phyloP scores from a whole-genome alignment of 495 filamentous ascomycete species.

The Trichocladium uniseriatum region DNA sequence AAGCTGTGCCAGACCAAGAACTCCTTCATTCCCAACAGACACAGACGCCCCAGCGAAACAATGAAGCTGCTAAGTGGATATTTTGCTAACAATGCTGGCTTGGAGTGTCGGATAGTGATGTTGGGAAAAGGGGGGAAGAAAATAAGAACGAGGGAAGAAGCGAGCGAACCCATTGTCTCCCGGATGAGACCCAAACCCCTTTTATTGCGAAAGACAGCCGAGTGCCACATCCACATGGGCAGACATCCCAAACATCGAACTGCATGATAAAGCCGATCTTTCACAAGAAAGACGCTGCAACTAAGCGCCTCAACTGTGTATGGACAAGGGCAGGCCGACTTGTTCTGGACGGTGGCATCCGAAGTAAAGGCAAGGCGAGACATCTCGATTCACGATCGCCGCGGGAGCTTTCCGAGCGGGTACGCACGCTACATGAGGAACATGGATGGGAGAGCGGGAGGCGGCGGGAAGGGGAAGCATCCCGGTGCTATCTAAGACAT shows the following conservation, averaged over 20 bases:
- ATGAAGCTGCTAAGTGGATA: neutral
- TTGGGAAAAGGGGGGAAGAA: neutral
- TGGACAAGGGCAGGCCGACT: neutral
- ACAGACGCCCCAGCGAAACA: neutral
- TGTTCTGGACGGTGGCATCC: neutral
- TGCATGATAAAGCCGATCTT: neutral
- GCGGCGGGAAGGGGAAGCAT: neutral
- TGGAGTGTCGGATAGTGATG: neutral
- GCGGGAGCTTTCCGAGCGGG: conserved; percentile 1
- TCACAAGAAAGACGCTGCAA: neutral
- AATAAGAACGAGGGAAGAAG: neutral
- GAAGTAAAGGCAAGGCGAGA: conserved; percentile 2
- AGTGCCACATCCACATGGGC: neutral
- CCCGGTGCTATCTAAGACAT: conserved; percentile 2
- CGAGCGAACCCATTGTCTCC: neutral
- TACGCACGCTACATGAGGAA: neutral
- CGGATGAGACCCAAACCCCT: neutral
- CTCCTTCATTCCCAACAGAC: neutral
- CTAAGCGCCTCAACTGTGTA: neutral
- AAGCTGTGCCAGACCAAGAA: too few species aligned
- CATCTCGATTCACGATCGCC: neutral
- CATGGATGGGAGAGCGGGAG: neutral
- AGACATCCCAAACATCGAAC: neutral
- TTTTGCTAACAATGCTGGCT: neutral
- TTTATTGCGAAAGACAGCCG: neutral